Base-by-base conservation (phyloP, 352 stramenopile species). In the Detonula confervacea region DNA sequence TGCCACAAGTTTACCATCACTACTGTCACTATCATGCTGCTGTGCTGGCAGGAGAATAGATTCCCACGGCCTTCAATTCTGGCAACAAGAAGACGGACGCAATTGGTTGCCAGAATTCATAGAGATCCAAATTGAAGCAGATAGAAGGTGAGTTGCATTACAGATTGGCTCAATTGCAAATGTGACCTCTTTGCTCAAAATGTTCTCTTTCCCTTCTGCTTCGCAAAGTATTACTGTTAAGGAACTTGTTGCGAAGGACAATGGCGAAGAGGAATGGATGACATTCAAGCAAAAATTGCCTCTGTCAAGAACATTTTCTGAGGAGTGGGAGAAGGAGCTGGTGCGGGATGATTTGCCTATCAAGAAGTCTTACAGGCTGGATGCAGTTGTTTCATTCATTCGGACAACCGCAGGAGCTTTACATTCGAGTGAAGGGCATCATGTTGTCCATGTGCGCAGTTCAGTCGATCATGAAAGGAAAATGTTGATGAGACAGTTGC, bases 51-150 rank as follows among this genome's bases (percentile, higher is more conserved):
- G 71, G 25, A 54, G 37, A 35, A 72, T 80, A 44, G 71, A 88
- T 51, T 66, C 82, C 47, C 66, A 89, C 29, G 85, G 85, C 27
- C 66, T 93, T 7, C 72, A 80, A 65, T 75, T 92, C 18, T 95
- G 90, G 90, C 71, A 87, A 42, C 54, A 75, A 51, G 65, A 88
- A 18, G 71, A 73, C 22, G 52, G 59, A 14, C 27, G 52, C 12
- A 80, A 81, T n/a, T 95, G 85, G 84, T 35, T 95, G 6, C 88
- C 90, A n/a, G 87, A 93, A 65, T 76, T 72, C 24, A 84, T 95
- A 29, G 82, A 92, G 64, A 61, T 95, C n/a, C 73, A 87, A 47
- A 77, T 93, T 44, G 57, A 81, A 39, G 61, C 80, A 55, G 74
- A 87, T 60, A 79, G n/a, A n/a, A n/a, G n/a, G n/a, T n/a, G n/a